These are phyloP conservation scores for Debaryomyces hansenii DNA, from an alignment of 805 yeast genomes.

Conservation along the genomic window DNA sequence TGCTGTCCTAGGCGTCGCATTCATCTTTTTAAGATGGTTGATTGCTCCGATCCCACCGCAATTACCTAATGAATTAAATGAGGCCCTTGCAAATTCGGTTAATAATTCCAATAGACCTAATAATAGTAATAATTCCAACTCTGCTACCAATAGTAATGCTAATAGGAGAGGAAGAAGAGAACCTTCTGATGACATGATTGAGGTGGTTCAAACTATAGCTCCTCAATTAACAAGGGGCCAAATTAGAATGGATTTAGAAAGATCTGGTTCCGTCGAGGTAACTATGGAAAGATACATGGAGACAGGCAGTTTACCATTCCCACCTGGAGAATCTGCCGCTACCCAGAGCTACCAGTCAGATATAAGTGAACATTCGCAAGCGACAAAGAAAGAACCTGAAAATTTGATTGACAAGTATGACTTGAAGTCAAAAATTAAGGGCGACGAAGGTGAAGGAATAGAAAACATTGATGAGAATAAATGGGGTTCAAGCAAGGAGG, in stretches of 20 bases:
- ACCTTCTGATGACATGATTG: constrained; percentile 74
- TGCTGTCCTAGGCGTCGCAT: constrained; percentile 49
- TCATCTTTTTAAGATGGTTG: constrained; percentile 66
- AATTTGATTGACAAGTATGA: constrained; percentile 43
- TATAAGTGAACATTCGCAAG: constrained; percentile 2
- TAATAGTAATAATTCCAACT: constrained; percentile 9
- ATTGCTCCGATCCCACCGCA: constrained; percentile 56
- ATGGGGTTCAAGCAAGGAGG: constrained; percentile 25
- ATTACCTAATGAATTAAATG: constrained; percentile 12
- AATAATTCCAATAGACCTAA: constrained; percentile 2
- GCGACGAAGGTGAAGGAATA: constrained; percentile 15
- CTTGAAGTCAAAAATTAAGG: constrained; percentile 25
- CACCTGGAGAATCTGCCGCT: constrained; percentile 37
- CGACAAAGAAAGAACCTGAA: constrained; percentile 10
- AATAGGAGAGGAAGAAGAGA: constrained; percentile 33
- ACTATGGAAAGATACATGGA: constrained; percentile 74
- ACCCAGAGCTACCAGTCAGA: constrained; percentile 10
- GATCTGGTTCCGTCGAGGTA: constrained; percentile 76
- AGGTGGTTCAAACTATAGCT: constrained; percentile 79
- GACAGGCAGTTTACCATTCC: constrained; percentile 59
- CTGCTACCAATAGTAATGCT: constrained; percentile 11
- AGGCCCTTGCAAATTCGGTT: background rate
- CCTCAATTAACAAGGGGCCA: constrained; percentile 70
- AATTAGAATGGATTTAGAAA: constrained; percentile 69
- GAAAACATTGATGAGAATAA: constrained; percentile 31